Evolutionary conservation across 2,329 filamentous ascomycete genomes (phyloP).

Genomic region (Zymoseptoria ardabiliae): DNA sequence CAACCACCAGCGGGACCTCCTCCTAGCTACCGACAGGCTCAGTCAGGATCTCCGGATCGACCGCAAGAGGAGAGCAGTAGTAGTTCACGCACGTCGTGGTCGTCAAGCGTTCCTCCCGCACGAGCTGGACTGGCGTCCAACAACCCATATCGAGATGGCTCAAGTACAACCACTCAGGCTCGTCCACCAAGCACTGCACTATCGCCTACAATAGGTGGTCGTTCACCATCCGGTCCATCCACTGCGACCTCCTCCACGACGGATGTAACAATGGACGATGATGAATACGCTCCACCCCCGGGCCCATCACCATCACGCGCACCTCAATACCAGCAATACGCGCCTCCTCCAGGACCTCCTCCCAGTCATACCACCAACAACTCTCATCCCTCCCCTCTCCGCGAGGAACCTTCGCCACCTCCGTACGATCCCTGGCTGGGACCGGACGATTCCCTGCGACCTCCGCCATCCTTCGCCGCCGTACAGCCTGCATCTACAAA

Average conservation of each 20-base stretch:
- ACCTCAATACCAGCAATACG: conserved; percentile 13
- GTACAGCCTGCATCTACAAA: conserved; percentile 44
- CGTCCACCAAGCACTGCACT: conserved; percentile 13
- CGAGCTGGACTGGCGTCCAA: conserved; percentile 11
- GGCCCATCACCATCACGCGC: conserved; percentile 2
- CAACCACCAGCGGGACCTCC: conserved; percentile 14
- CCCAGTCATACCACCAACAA: conserved; percentile 14
- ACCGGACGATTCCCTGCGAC: conserved; percentile 68
- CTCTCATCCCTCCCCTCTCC: not conserved
- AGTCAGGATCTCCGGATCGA: conserved; percentile 7
- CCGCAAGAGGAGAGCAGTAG: conserved; percentile 5
- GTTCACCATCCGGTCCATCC: conserved; percentile 28
- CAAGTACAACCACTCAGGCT: conserved; percentile 5
- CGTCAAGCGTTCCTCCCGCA: conserved; percentile 2
- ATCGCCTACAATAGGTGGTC: conserved; percentile 15
- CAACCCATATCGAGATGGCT: conserved; percentile 15
- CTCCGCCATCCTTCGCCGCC: conserved; percentile 56
- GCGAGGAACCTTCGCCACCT: conserved; percentile 29
- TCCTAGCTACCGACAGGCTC: conserved; percentile 14
- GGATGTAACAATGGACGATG: conserved; percentile 10
- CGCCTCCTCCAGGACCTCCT: conserved; percentile 27
- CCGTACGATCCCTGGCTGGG: conserved; percentile 66
- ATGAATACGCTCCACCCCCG: not conserved
- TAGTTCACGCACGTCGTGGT: not conserved
- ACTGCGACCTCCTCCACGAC: conserved; percentile 18